phyloP scores from a whole-genome alignment of 192 early-diverging fungal species.

The Mortierella hygrophila region DNA sequence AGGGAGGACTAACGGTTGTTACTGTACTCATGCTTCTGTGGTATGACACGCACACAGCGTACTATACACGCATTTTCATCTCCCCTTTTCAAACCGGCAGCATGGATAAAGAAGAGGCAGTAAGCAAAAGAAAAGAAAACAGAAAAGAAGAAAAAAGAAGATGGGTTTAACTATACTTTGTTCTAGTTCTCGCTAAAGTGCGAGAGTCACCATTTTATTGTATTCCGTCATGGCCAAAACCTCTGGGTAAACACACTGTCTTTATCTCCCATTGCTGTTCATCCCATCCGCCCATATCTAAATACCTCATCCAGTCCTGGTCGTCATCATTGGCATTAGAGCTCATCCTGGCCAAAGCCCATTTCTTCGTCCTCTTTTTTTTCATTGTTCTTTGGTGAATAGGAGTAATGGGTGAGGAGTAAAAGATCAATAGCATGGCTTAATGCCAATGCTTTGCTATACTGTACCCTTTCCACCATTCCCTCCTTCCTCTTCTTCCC shows the following conservation, averaged over 20 bases:
- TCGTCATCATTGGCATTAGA: not conserved
- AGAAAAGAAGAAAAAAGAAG: not conserved
- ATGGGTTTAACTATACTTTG: not conserved
- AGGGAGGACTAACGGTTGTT: not conserved
- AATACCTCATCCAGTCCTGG: not conserved
- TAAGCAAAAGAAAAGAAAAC: not conserved
- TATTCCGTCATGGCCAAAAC: conserved; percentile 1
- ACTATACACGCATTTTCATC: not conserved
- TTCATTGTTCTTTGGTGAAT: not conserved
- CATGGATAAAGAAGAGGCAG: not conserved
- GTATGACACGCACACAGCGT: too few relatives aligned
- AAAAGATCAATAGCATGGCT: too few relatives aligned
- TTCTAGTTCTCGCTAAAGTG: not conserved
- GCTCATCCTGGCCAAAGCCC: not conserved
- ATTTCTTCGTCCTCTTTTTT: too few relatives aligned
- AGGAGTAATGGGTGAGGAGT: too few relatives aligned
- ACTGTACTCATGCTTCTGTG: too few relatives aligned
- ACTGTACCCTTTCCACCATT: not conserved
- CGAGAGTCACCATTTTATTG: not conserved
- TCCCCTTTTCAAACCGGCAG: not conserved
- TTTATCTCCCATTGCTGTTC: not conserved
- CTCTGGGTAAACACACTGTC: not conserved
- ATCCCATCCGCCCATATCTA: not conserved
- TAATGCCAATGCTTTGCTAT: not conserved
- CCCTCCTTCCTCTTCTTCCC: not conserved